Base-by-base conservation (phyloP, 352 stramenopile genomes). In the Phytophthora macrochlamydospora region DNA sequence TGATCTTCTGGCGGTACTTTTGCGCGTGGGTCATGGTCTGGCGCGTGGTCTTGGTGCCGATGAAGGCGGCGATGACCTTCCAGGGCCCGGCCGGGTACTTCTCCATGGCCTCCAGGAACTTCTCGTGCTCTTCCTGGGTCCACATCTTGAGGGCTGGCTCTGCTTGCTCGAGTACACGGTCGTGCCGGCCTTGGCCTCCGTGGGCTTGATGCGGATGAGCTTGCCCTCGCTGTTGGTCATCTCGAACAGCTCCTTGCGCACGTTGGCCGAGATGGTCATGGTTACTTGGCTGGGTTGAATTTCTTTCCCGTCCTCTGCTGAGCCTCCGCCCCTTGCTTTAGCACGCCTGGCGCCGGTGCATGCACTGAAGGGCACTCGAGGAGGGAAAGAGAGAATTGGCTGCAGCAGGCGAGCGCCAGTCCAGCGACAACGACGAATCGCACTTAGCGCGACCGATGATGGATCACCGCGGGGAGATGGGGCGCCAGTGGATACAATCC, bases 11-110 rank as follows among this genome's bases (percentile, higher is more conserved):
- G 44, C 83, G 83, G 63, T 93, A 93, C 70, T 93, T 93, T 52
- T 93, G 85, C 66, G 85, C 85, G 61, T 93, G 85, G 33, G 85
- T 92, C 85, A 92, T 92, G 51, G 98, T 98, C 77, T 99, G 97
- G 24, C 96, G 93, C 12, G 94, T 92, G 7, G 89, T 94, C 60
- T 93, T 92, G 38, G 87, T 87, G 53, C 85, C 82, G 56, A 95
- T 90, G 59, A 89, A 90, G 56, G 79, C 76, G 14, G 87, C 87
- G 65, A 95, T 95, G 52, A 88, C 76, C 62, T 92, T 92, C 87
- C 87, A 95, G 3, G 87, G 87, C 0, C 87, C 87, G 1, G 83
- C 78, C 13, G 87, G 87, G 73, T 93, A 95, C 68, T 90, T 92
- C 65, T 95, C 85, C 81, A 95, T 91, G 48, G 85, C 87, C 46